Base-by-base conservation (phyloP, 768 basidiomycete species). In the Boletus vinaceobasis region DNA sequence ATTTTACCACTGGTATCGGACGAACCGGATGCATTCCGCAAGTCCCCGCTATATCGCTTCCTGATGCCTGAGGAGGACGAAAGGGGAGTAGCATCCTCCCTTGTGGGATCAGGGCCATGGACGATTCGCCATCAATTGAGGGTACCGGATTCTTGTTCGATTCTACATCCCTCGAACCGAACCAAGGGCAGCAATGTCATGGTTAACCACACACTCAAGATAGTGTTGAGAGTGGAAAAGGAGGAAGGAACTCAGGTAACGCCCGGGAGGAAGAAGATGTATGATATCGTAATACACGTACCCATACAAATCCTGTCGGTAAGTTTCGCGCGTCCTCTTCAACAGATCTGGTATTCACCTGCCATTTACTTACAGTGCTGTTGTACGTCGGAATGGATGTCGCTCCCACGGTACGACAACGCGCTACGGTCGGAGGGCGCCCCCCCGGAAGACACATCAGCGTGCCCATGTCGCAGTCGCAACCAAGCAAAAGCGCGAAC, bases 41-140 rank as follows among this genome's bases (percentile, higher is more conserved):
- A 79, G 8, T 93, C 91, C 0, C 90, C 95, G 0, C 72, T 96
- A 1, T 72, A 79, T 38, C 70, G 72, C 8, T 65, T 88, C 21
- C 65, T 82, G 21, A 67, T 71, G 5, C 74, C 78, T 3, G 78
- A 78, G 26, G 75, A 78, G 43, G 79, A 84, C 60, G 63, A 79
- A 29, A 81, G 80, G 0, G 84, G 87, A 49, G 67, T 79, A 46
- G 82, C 79, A 29, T 82, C 86, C 21, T 76, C 65, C 42, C 72
- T 82, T 56, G 86, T 86, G 84, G 88, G 87, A 29, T 82, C 83
- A 3, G 95, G 96, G 0, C 95, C 96, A 13, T 98, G 95, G 95
- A 77, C 79, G 9, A 80, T 98, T 56, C 82, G 85, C 53, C 79
- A 82, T 50, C 75, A 82, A 31, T 66, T 98, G 42, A 77, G 78